These are phyloP conservation scores for Monilinia aucupariae DNA, from an alignment of 2,329 filamentous ascomycete species.

Conservation along the genomic window DNA sequence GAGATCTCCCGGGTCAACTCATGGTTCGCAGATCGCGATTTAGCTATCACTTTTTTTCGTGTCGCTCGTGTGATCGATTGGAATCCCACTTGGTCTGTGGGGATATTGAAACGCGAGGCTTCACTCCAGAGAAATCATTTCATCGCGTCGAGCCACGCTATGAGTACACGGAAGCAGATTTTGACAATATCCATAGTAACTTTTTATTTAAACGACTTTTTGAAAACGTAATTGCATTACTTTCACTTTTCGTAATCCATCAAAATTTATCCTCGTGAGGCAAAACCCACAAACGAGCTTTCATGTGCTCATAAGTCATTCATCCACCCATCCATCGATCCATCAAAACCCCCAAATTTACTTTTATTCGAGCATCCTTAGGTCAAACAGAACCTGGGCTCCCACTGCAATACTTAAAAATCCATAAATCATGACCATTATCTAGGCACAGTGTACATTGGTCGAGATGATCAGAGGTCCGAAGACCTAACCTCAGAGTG, in stretches of 20 bases:
- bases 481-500: conserved; percentile 4
- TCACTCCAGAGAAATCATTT: too few relatives aligned
- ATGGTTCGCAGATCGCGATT: too few relatives aligned
- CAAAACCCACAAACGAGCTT: too few relatives aligned
- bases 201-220: not conserved
- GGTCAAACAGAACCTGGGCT: fast-evolving
- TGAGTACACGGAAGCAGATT: too few relatives aligned
- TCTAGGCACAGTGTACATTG: not conserved
- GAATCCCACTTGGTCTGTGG: too few relatives aligned
- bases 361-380: not conserved
- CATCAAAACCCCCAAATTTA: too few relatives aligned
- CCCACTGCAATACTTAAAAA: too few relatives aligned
- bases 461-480: not conserved
- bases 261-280: not conserved
- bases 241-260: not conserved
- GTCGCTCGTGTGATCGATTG: too few relatives aligned
- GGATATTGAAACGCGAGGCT: too few relatives aligned
- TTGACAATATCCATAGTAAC: not conserved
- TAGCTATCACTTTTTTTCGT: not conserved
- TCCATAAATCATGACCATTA: too few relatives aligned
- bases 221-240: not conserved
- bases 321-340: not conserved
- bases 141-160: too few relatives aligned
- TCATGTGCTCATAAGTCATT: not conserved
- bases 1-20: too few relatives aligned